phyloP scores from a whole-genome alignment of 495 filamentous ascomycete genomes.

The Xylaria palmicola region DNA sequence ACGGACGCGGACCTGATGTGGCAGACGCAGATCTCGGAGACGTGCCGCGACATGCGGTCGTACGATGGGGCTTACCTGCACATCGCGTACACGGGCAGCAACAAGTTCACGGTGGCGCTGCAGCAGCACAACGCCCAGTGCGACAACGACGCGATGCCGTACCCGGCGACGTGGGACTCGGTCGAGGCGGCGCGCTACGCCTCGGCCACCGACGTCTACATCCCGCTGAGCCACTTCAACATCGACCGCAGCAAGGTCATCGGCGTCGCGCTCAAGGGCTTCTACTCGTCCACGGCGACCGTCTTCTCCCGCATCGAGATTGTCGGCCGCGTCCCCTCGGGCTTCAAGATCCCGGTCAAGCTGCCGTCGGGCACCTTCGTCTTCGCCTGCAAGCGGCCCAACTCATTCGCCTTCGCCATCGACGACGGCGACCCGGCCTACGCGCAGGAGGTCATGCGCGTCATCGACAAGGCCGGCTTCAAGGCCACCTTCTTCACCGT shows the following conservation, averaged over 20 bases:
- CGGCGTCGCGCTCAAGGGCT: slow-evolving; percentile 68
- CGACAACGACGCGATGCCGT: slow-evolving; percentile 58
- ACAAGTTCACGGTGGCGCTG: slow-evolving; percentile 65
- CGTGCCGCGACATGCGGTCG: slow-evolving; percentile 59
- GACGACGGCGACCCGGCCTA: slow-evolving; percentile 69
- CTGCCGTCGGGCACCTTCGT: slow-evolving; percentile 60
- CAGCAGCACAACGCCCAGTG: slow-evolving; percentile 72
- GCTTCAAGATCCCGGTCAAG: slow-evolving; percentile 58
- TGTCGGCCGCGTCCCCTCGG: slow-evolving; percentile 51
- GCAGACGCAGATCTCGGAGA: slow-evolving; percentile 62
- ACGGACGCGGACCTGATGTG: slow-evolving; percentile 67
- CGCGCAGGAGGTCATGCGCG: slow-evolving; percentile 63
- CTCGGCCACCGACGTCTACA: slow-evolving; percentile 62
- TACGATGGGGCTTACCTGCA: slow-evolving; percentile 66
- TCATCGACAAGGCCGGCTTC: slow-evolving; percentile 61
- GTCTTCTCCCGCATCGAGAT: slow-evolving; percentile 63
- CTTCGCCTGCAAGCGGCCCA: slow-evolving; percentile 67
- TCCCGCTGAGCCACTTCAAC: slow-evolving; percentile 72
- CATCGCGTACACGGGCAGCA: slow-evolving; percentile 65
- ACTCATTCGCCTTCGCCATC: slow-evolving; percentile 78
- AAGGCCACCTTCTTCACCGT: slow-evolving; percentile 80
- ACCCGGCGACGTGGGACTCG: slow-evolving; percentile 72
- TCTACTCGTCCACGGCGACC: slow-evolving; percentile 57
- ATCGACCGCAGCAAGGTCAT: slow-evolving; percentile 59
- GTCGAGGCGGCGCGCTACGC: slow-evolving; percentile 67